Conservation (phyloP, 2,329 filamentous ascomycete species). For the Tolypocladium guangdongense region DNA sequence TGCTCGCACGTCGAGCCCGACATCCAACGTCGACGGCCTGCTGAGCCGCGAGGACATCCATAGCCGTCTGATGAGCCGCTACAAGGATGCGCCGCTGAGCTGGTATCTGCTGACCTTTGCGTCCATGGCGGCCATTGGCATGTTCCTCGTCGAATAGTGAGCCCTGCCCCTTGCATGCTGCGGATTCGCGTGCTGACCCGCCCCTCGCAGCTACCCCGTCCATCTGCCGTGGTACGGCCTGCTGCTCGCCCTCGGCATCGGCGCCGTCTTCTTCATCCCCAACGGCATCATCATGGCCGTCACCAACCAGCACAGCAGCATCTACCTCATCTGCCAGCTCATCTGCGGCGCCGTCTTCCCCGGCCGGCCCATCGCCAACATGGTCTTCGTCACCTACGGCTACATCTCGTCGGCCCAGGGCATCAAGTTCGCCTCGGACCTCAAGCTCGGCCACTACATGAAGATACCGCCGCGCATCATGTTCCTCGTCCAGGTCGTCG, state of each 20-base stretch:
- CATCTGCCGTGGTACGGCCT: conserved; percentile 82
- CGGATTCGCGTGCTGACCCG: not conserved
- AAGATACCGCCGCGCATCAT: conserved; percentile 73
- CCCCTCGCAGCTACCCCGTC: conserved; percentile 55
- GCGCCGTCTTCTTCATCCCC: conserved; percentile 74
- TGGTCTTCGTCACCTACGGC: conserved; percentile 88
- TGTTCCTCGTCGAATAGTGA: conserved; percentile 77
- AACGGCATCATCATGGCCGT: conserved; percentile 91
- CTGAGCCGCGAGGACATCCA: conserved; percentile 71
- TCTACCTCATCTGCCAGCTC: conserved; percentile 78
- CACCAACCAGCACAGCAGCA: conserved; percentile 79
- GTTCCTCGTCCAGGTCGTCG: conserved; percentile 67
- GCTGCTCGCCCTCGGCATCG: conserved; percentile 66
- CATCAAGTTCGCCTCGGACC: conserved; percentile 77
- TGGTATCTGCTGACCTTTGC: conserved; percentile 74
- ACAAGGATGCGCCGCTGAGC: conserved; percentile 67
- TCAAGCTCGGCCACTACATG: conserved; percentile 84
- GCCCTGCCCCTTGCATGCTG: conserved; percentile 17
- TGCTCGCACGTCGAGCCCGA: conserved; percentile 22
- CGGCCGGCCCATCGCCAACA: conserved; percentile 77
- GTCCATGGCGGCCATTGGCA: conserved; percentile 66
- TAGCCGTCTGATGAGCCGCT: conserved; percentile 71
- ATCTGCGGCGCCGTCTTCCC: conserved; percentile 75
- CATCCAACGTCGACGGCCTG: conserved; percentile 38
- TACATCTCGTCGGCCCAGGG: conserved; percentile 85